phyloP scores from a whole-genome alignment of 441 rosid species.

The Adansonia gregorii region DNA sequence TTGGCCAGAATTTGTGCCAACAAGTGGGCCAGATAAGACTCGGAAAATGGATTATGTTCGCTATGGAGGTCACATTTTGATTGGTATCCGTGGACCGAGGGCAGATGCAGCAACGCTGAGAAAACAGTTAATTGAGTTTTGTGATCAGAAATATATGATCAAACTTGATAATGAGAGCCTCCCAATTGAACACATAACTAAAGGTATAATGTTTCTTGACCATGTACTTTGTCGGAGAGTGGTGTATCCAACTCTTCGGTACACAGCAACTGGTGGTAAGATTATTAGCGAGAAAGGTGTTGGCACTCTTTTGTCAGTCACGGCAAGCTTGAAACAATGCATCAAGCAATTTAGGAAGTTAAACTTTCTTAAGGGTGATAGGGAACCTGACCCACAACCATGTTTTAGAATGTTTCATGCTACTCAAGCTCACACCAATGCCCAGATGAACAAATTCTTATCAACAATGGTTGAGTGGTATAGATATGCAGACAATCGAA shows the following conservation, averaged over 20 bases:
- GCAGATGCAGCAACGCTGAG: slow-evolving; percentile 95
- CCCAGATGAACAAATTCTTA: slow-evolving; percentile 91
- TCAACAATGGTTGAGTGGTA: slow-evolving; percentile 92
- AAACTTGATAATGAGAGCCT: slow-evolving; percentile 89
- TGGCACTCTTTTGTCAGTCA: slow-evolving; percentile 88
- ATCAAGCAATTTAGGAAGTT: slow-evolving; percentile 88
- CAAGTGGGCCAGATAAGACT: slow-evolving; percentile 95
- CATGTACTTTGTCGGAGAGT: slow-evolving; percentile 93
- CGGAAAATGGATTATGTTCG: slow-evolving; percentile 86
- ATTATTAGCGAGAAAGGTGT: slow-evolving; percentile 96
- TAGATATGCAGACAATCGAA: slow-evolving; percentile 85
- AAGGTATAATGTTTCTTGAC: slow-evolving; percentile 97
- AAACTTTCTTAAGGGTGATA: slow-evolving; percentile 81
- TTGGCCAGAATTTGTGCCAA: slow-evolving; percentile 98
- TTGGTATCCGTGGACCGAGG: slow-evolving; percentile 89
- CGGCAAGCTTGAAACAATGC: slow-evolving; percentile 94
- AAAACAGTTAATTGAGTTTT: slow-evolving; percentile 89
- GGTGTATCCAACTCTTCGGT: slow-evolving; percentile 90
- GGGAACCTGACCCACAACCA: slow-evolving; percentile 96
- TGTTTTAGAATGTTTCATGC: slow-evolving; percentile 99
- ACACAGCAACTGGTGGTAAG: slow-evolving; percentile 95
- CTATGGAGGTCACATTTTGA: slow-evolving; percentile 87
- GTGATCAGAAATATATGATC: slow-evolving; percentile 87
- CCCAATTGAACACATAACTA: slow-evolving; percentile 90
- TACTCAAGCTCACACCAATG: slow-evolving; percentile 91